phyloP scores from a whole-genome alignment of 225 moss, liverwort and hornwort genomes.

The Pseudoscleropodium purum region DNA sequence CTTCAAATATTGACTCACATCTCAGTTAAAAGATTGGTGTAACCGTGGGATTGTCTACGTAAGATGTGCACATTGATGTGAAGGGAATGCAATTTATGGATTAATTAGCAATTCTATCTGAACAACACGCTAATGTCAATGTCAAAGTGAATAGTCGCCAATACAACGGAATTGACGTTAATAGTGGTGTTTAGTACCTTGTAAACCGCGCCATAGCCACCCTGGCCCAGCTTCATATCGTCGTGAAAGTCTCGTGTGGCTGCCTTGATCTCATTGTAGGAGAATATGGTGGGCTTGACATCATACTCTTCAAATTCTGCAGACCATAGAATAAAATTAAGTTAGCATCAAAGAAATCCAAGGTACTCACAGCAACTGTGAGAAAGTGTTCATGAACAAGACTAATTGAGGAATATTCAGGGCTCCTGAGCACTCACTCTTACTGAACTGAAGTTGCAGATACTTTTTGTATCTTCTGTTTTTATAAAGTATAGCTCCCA shows the following conservation, averaged over 20 bases:
- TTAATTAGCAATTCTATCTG: background rate
- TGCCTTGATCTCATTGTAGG: background rate
- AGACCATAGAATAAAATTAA: background rate
- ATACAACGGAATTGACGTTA: background rate
- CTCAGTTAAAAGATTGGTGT: too few relatives aligned
- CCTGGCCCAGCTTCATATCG: constrained; percentile 2
- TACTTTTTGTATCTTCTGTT: constrained; percentile 1
- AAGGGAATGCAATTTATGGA: background rate
- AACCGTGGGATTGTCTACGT: background rate
- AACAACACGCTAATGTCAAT: background rate
- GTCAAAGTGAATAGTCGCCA: background rate
- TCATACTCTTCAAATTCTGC: constrained; percentile 5
- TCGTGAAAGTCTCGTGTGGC: constrained; percentile 5
- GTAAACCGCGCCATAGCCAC: constrained; percentile 6
- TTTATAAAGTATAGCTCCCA: background rate
- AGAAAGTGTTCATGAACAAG: background rate
- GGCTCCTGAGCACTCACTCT: background rate
- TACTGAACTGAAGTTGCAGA: background rate
- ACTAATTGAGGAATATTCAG: too few relatives aligned
- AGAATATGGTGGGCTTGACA: background rate
- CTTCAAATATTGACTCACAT: background rate
- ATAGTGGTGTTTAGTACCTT: background rate
- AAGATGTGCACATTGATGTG: background rate
- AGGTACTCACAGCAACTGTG: background rate
- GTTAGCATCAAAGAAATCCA: background rate